Evolutionary conservation across 305 asterid genomes (phyloP), one percentile per base, ranked within the genome.

Genomic region (Rubia tinctorum): DNA sequence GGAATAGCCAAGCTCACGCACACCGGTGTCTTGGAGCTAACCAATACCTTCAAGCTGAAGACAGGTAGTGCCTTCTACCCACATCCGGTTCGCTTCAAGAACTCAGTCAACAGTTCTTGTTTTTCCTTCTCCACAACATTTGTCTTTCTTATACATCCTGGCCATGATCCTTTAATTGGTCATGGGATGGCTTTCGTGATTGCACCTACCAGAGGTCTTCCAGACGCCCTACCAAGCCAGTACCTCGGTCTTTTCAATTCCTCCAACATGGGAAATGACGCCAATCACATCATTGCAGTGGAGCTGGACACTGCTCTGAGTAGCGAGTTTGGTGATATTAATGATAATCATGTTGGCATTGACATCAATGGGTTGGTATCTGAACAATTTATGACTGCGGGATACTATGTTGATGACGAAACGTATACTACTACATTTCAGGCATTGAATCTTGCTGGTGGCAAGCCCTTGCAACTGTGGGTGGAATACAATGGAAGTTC

Each of bases 51-150:
- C 27, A 44, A 75, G 5, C 61, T 66, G 13, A n/a, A n/a, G n/a
- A n/a, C n/a, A 22, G 83, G 87, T 6, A 83, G 78, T 37, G 84
- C 87, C 55, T 80, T 83, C 42, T 83, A 69, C 22, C 76, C 82
- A 0, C 59, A 27, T 25, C 79, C 80, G 2, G 42, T 83, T 25
- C 17, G 30, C 6, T 80, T 84, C 76, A 82, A 73, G 81, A 73
- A 73, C 47, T 73, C 83, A 22, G 37, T 59, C 14, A 80, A 78
- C 62, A 37, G 73, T 18, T 61, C 78, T 7, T 68, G 59, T 25
- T 73, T 72, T 44, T 85, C 88, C 47, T 85, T 85, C 71, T 85
- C 86, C 45, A 83, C 89, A 7, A 55, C 77, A 27, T 85, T 83
- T 40, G 81, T 70, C 37, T 83, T 85, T 1, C 75, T 83, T 44